Base-by-base conservation (phyloP, 192 early-diverging fungal species). In the Coemansia sp. region DNA sequence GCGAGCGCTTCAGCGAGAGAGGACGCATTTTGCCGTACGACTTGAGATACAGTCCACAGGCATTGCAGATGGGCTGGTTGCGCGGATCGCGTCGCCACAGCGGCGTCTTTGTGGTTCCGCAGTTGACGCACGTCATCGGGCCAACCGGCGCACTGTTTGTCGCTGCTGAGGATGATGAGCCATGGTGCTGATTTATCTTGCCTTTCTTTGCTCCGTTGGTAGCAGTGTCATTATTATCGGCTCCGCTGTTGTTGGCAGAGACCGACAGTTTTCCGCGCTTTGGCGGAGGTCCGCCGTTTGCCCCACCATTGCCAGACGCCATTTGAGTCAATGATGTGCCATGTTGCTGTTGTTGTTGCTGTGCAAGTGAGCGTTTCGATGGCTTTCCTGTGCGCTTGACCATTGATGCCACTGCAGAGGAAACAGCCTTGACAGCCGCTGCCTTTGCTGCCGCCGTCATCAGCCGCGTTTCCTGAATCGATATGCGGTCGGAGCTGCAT, bases 41-140 rank as follows among this genome's bases (percentile, higher is more conserved):
- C 30, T 78, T 78, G 20, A 75, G 65, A 37, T 82, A 82, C 60
- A 82, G 61, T 3, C 88, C 87, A 62, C 91, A 93, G 5, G 91
- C 91, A 61, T 93, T 93, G 65, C 91, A 93, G 29, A 91, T 89
- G 2, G 89, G 87, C 63, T 88, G 84, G 55, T 87, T 88, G 28
- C 76, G 65, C 33, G 87, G 88, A 44, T 90, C 87, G 41, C 91
- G 67, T 11, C 91, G 82, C 91, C 91, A 93, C 40, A 93, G 82
- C 29, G 91, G 91, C 6, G 91, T 93, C 30, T 84, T 87, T 0
- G 84, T 90, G 3, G 91, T 93, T 33, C 84, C 74, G 57, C 91
- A 93, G 58, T 93, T 93, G 44, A 86, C 79, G 60, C 91, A 93
- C 29, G 65, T 75, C 68, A 75, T 81, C 15, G 72, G 70, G 2